These are phyloP conservation scores for Sclerotinia sclerotiorum DNA, from an alignment of 2,329 filamentous ascomycete species.

Conservation along the genomic window DNA sequence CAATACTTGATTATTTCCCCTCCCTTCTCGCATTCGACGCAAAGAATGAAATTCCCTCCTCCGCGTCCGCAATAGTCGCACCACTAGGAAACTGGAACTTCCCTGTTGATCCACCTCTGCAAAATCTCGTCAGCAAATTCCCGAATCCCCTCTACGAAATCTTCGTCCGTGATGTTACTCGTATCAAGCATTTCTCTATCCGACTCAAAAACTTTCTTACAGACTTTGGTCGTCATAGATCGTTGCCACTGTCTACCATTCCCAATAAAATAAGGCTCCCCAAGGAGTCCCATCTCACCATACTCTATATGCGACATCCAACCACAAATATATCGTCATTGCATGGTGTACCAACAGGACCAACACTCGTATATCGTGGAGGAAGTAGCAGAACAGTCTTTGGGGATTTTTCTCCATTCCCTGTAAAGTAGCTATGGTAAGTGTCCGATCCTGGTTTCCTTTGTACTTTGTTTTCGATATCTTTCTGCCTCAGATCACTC, in stretches of 20 bases:
- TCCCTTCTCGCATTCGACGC: background rate
- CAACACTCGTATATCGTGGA: background rate
- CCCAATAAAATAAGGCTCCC: background rate
- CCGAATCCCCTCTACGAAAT: background rate
- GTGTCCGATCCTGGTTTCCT: too few species aligned
- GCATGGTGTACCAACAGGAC: background rate
- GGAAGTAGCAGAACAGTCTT: background rate
- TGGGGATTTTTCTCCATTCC: too few species aligned
- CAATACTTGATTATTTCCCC: background rate
- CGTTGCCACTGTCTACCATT: background rate
- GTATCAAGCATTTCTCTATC: background rate
- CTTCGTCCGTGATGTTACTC: too few species aligned
- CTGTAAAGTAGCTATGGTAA: too few species aligned
- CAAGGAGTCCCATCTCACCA: background rate
- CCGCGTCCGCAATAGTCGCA: background rate
- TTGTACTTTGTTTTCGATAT: background rate
- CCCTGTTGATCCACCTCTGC: background rate
- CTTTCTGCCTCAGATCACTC: background rate
- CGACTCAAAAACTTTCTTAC: background rate
- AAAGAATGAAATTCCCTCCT: background rate
- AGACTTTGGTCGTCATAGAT: background rate
- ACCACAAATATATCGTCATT: background rate
- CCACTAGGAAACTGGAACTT: background rate
- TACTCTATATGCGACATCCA: background rate
- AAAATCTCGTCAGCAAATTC: background rate